Conservation (phyloP, 1,284 basidiomycete species). For the Pseudozyma tsukubaensis region DNA sequence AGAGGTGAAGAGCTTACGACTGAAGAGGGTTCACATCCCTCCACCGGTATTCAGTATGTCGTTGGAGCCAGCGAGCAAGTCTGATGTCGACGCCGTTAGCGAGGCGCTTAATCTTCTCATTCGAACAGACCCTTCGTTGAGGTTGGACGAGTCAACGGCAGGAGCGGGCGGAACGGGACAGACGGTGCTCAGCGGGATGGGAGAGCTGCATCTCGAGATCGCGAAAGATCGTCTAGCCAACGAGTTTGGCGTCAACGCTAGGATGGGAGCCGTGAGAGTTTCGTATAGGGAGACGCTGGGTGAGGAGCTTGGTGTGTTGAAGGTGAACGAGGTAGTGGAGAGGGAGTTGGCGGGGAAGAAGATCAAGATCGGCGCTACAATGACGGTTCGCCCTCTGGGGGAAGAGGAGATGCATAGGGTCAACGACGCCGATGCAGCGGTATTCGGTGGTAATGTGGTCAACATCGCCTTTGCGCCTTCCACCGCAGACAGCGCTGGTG, state of each 20-base stretch:
- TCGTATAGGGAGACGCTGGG: slow-evolving; percentile 81
- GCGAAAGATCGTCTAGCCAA: slow-evolving; percentile 81
- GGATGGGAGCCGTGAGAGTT: slow-evolving; percentile 81
- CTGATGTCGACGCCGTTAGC: slow-evolving; percentile 79
- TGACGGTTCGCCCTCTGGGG: slow-evolving; percentile 38
- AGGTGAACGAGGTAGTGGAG: slow-evolving; percentile 50
- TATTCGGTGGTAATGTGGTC: slow-evolving; percentile 55
- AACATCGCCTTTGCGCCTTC: slow-evolving; percentile 25
- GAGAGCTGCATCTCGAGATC: slow-evolving; percentile 87
- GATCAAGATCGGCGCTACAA: slow-evolving; percentile 45
- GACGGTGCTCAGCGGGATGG: slow-evolving; percentile 83
- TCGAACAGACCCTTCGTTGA: slow-evolving; percentile 87
- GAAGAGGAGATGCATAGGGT: slow-evolving; percentile 33
- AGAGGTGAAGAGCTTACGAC: slow-evolving; percentile 67
- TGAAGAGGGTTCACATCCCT: slow-evolving; percentile 82
- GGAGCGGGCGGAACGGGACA: slow-evolving; percentile 75
- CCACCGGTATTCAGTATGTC: slow-evolving; percentile 76
- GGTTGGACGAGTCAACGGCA: slow-evolving; percentile 70
- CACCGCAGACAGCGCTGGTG: neutral
- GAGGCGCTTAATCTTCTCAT: slow-evolving; percentile 79
- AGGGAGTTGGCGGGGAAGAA: slow-evolving; percentile 60
- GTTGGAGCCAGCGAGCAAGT: slow-evolving; percentile 63
- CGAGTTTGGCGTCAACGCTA: slow-evolving; percentile 82
- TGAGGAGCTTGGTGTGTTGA: slow-evolving; percentile 43
- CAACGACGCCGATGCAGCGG: slow-evolving; percentile 14